Evolutionary conservation across 1,139 yeast species (phyloP).

Genomic region (Magnusiomyces paraingens): DNA sequence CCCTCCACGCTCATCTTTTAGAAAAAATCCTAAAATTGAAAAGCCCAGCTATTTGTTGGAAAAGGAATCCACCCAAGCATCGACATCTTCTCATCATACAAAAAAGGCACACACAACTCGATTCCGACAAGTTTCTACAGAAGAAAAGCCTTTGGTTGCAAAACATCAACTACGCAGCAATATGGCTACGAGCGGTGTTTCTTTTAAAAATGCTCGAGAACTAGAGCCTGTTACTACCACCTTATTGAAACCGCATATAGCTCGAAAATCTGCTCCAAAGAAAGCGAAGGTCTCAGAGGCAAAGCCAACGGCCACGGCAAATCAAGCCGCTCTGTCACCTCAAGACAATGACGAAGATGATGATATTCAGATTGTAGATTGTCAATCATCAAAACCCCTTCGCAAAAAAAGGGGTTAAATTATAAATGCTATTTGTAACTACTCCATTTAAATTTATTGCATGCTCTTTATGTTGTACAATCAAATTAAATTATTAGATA

Average conservation of each 20-base stretch:
- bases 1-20: neutral
- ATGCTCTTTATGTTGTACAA: neutral
- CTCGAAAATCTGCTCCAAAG: neutral
- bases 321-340: too few species aligned
- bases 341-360: neutral
- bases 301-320: neutral
- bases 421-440: neutral
- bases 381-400: neutral
- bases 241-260: neutral
- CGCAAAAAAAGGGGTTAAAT: neutral
- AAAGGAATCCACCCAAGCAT: neutral
- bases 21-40: neutral
- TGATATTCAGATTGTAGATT: neutral
- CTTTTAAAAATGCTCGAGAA: neutral
- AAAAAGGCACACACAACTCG: neutral
- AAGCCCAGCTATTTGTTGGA: too few species aligned
- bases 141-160: too few species aligned
- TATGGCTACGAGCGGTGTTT: neutral
- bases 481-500: neutral
- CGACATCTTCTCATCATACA: neutral
- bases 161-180: neutral
- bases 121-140: neutral
- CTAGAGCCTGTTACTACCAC: neutral
- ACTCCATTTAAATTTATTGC: too few species aligned
- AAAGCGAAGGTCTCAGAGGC: neutral